phyloP scores from a whole-genome alignment of 331 rosid species.

The Erythrophleum ivorense region DNA sequence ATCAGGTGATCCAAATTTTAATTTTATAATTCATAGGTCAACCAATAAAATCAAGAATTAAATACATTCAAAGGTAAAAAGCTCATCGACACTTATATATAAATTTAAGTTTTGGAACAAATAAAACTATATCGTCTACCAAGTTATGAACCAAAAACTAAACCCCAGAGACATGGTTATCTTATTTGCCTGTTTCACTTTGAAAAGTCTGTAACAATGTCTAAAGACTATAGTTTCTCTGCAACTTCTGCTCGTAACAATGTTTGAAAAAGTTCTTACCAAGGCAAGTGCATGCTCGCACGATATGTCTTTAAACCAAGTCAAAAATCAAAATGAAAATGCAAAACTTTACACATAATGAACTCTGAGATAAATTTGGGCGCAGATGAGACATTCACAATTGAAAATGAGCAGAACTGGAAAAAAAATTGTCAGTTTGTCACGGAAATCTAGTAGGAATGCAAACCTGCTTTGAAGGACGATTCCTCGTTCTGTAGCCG shows the following conservation, averaged over 20 bases:
- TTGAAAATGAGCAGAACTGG: background rate
- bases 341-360: background rate
- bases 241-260: background rate
- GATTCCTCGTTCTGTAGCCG: conserved; percentile 74
- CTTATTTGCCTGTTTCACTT: background rate
- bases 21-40: background rate
- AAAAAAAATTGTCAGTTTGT: background rate
- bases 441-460: background rate
- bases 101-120: background rate
- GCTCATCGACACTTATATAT: background rate
- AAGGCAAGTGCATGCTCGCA: conserved; percentile 9
- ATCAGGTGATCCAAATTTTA: background rate
- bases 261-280: background rate
- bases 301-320: background rate
- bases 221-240: background rate
- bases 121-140: background rate
- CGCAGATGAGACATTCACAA: background rate
- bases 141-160: background rate
- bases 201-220: background rate
- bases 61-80: background rate
- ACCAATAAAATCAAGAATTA: background rate
- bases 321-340: background rate
- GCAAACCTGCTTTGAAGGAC: conserved; percentile 71
- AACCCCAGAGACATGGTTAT: background rate
- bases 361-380: background rate